Conservation (phyloP, 306 rosid genomes). For the Casuarina equisetifolia region DNA sequence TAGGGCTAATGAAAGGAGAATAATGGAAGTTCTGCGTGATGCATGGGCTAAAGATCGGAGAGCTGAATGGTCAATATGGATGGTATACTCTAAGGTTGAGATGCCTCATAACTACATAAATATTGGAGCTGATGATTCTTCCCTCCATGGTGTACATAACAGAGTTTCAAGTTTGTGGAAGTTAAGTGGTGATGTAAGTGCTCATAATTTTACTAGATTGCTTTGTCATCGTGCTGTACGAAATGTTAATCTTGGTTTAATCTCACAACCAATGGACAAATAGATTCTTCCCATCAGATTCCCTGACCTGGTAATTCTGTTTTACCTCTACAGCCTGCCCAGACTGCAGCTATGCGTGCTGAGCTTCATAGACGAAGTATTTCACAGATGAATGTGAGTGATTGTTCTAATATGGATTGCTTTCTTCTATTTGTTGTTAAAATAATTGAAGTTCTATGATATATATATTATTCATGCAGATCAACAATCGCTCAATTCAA, state of each 20-base stretch:
- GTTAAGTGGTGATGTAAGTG: conserved; percentile 77
- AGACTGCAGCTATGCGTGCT: conserved; percentile 68
- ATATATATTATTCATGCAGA: conserved; percentile 44
- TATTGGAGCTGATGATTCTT: conserved; percentile 53
- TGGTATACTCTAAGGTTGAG: conserved; percentile 87
- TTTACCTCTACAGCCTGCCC: conserved; percentile 66
- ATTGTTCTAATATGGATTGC: conserved; percentile 19
- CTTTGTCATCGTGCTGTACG: conserved; percentile 7
- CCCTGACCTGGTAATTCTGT: conserved; percentile 14
- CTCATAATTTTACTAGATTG: conserved; percentile 22
- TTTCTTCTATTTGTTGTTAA: conserved; percentile 21
- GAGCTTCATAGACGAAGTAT: conserved; percentile 88
- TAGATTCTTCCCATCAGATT: conserved; percentile 9
- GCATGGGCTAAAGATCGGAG: conserved; percentile 76
- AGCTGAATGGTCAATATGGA: conserved; percentile 98
- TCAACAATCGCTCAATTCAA: conserved; percentile 81
- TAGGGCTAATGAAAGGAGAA: conserved; percentile 71
- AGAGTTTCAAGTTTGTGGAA: conserved; percentile 63
- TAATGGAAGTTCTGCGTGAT: conserved; percentile 62
- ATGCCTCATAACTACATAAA: conserved; percentile 87
- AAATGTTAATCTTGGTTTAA: conserved; percentile 13
- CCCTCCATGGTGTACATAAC: conserved; percentile 53
- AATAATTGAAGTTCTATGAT: conserved; percentile 7
- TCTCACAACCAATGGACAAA: neutral
- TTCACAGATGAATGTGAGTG: conserved; percentile 79